Evolutionary conservation across 108 stramenopile species (phyloP).

Genomic region (Cyclotella cryptica): DNA sequence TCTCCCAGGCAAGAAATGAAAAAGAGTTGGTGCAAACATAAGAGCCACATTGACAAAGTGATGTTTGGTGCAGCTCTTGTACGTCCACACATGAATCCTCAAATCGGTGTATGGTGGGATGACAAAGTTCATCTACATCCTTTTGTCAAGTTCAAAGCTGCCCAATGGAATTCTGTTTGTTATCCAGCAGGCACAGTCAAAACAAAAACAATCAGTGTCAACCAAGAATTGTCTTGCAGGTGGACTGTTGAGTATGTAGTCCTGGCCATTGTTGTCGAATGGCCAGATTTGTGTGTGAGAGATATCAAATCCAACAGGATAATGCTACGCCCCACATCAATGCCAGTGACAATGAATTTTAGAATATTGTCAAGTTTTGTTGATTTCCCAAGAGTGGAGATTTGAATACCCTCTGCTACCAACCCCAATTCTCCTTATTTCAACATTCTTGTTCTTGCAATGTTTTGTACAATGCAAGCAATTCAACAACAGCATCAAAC

Average conservation of each 20-base stretch:
- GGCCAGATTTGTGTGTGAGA: slow-evolving; percentile 19
- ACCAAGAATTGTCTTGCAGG: neutral
- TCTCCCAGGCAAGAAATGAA: too few species aligned
- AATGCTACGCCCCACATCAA: slow-evolving; percentile 19
- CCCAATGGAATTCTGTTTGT: neutral
- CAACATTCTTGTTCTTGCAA: too few species aligned
- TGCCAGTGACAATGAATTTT: neutral
- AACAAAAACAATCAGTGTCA: slow-evolving; percentile 1
- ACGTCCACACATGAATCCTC: slow-evolving; percentile 9
- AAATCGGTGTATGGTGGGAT: slow-evolving; percentile 21
- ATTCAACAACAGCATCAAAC: too few species aligned
- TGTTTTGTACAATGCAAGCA: too few species aligned
- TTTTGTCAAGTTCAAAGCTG: neutral
- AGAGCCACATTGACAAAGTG: slow-evolving; percentile 25
- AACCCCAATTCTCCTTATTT: slow-evolving; percentile 28
- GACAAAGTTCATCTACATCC: slow-evolving; percentile 13
- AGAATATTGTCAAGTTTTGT: neutral
- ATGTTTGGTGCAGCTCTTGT: too few species aligned
- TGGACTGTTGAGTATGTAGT: slow-evolving; percentile 2
- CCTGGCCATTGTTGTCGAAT: too few species aligned
- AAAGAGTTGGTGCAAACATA: slow-evolving; percentile 12
- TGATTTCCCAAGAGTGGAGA: neutral
- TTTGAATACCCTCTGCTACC: too few species aligned
- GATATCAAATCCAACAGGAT: slow-evolving; percentile 19
- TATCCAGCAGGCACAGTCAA: neutral